Evolutionary conservation across 2,329 filamentous ascomycete genomes (phyloP), one percentile per base, ranked within the genome.

Genomic region (Scedosporium aurantiacum): DNA sequence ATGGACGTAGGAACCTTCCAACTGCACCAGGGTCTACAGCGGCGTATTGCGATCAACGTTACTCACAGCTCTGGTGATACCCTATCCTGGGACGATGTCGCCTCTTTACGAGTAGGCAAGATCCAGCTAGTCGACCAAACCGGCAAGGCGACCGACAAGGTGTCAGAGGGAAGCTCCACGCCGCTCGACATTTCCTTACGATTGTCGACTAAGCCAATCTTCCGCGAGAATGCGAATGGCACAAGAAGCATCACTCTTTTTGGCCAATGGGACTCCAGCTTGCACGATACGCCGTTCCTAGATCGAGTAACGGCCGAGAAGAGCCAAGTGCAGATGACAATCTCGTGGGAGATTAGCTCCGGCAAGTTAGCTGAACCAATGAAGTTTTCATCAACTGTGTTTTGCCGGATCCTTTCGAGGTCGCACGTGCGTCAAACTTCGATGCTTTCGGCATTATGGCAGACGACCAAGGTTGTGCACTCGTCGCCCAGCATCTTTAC

Each of bases 211-310:
- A 85, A 88, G 57, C 93, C 94, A 0, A 81, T 86, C 61, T 87
- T 96, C 65, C 89, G 88, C 64, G 86, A 89, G 62, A 95, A 97
- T 69, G 85, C 90, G 25, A 95, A 97, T 70, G 94, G 94, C 43
- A 97, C 92, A 0, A 88, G 87, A 41, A 91, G 88, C 70, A 86
- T 97, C 43, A 92, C 88, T 1, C 80, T 97, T 52, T 82, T 88
- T n/a, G 91, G 89, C 0, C 92, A 97, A 69, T 99, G 94, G 94
- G 94, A 99, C 71, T 97, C 93, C 0, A 96, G 91, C 68, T 80
- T 94, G 66, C 94, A 99, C 73, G 87, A 86, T 65, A 97, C 94
- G 5, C 78, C 96, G n/a, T 80, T 97, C 14, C 83, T 99, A n/a
- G 92, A 99, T 73, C 86, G 93, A 27, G 88, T 90, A 1, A 97